Conservation (phyloP, 495 filamentous ascomycete genomes). For the Penicillium riverlandense region DNA sequence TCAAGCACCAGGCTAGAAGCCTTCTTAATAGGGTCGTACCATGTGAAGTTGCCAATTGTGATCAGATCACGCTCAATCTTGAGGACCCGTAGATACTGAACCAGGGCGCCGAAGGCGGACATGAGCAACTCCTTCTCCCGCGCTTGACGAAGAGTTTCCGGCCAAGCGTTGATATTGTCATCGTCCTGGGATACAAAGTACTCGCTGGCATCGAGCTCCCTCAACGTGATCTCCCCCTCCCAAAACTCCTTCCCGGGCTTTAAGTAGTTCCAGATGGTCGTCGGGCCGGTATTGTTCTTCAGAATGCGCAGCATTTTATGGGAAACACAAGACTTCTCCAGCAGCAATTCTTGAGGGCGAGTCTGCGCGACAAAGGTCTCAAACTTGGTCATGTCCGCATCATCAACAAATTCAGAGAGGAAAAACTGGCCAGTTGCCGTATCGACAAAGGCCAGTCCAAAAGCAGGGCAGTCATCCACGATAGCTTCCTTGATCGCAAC, state of each 20-base stretch:
- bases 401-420: slow-evolving; percentile 83
- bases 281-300: slow-evolving; percentile 90
- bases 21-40: slow-evolving; percentile 92
- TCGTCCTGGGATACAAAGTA: slow-evolving; percentile 68
- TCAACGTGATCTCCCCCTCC: slow-evolving; percentile 71
- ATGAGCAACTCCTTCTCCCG: slow-evolving; percentile 77
- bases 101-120: slow-evolving; percentile 86
- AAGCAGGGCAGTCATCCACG: slow-evolving; percentile 68
- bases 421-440: slow-evolving; percentile 95
- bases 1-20: slow-evolving; percentile 90
- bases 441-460: slow-evolving; percentile 92
- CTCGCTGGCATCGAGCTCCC: slow-evolving; percentile 71
- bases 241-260: slow-evolving; percentile 90
- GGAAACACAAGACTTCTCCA: slow-evolving; percentile 84
- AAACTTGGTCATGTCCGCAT: slow-evolving; percentile 92
- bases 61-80: slow-evolving; percentile 87
- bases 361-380: slow-evolving; percentile 96
- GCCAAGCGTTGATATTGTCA: slow-evolving; percentile 68
- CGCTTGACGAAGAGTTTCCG: slow-evolving; percentile 61
- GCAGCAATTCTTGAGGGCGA: slow-evolving; percentile 76
- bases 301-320: slow-evolving; percentile 84
- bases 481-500: slow-evolving; percentile 90
- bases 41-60: slow-evolving; percentile 82
- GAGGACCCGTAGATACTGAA: slow-evolving; percentile 78
- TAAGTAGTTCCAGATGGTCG: slow-evolving; percentile 91